phyloP scores from a whole-genome alignment of 2,329 filamentous ascomycete species.

The Arthrobotrys iridis region DNA sequence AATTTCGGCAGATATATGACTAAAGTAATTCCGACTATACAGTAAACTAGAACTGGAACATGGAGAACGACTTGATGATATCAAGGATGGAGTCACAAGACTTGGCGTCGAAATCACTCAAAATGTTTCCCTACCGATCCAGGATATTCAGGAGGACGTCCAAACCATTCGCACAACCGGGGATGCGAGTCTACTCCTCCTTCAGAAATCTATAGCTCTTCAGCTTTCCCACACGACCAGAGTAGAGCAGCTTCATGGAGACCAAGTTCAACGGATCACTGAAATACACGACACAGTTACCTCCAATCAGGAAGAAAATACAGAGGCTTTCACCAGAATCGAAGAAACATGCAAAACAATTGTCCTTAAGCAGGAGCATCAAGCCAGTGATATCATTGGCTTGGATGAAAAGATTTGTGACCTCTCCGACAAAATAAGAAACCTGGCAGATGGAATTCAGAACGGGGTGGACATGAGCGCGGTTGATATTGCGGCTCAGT shows the following conservation, averaged over 20 bases:
- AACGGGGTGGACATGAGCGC: background rate
- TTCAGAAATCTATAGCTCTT: slow-evolving; percentile 29
- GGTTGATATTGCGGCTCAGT: background rate
- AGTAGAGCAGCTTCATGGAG: slow-evolving; percentile 15
- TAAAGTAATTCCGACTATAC: background rate
- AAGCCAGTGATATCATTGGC: background rate
- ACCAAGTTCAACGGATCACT: slow-evolving; percentile 22
- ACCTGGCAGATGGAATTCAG: background rate
- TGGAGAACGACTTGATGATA: slow-evolving; percentile 22
- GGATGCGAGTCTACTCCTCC: background rate
- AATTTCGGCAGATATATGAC: background rate
- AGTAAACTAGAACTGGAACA: slow-evolving; percentile 30
- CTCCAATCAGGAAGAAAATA: slow-evolving; percentile 9
- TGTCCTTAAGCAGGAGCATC: background rate
- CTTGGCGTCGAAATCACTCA: slow-evolving; percentile 22
- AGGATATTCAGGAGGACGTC: slow-evolving; percentile 15
- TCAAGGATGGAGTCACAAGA: background rate
- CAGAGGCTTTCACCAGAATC: background rate
- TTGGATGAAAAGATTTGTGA: slow-evolving; percentile 1
- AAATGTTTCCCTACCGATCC: slow-evolving; percentile 35
- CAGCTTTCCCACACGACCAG: slow-evolving; percentile 18
- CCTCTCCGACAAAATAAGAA: background rate
- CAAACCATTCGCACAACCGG: slow-evolving; percentile 1
- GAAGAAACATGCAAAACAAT: background rate
- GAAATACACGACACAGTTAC: slow-evolving; percentile 22